Evolutionary conservation across 495 filamentous ascomycete genomes (phyloP).

Genomic region (Trypethelium eluteriae): DNA sequence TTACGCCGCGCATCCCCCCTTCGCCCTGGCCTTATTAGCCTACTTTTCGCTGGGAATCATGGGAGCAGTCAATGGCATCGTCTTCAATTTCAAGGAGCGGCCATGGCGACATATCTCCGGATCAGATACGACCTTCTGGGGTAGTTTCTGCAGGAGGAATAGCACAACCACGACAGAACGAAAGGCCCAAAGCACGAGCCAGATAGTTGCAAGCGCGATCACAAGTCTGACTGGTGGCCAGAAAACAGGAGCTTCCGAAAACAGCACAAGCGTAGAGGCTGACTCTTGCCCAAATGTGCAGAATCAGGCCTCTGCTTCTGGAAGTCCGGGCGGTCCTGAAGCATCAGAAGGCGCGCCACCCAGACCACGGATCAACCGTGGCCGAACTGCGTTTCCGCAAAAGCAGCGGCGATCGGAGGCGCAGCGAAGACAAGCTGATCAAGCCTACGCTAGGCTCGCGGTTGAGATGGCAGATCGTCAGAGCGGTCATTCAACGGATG

Average conservation of each 20-base stretch:
- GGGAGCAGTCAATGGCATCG: slow-evolving; percentile 56
- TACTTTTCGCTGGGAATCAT: slow-evolving; percentile 52
- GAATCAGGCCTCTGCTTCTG: background rate
- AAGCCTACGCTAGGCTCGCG: background rate
- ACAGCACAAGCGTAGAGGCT: background rate
- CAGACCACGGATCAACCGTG: background rate
- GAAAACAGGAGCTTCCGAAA: background rate
- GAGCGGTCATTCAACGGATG: background rate
- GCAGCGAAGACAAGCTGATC: background rate
- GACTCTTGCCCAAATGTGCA: background rate
- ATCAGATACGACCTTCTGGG: slow-evolving; percentile 38
- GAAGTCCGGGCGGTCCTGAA: background rate
- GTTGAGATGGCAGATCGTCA: slow-evolving; percentile 1
- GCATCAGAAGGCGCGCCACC: background rate
- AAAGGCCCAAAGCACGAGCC: background rate
- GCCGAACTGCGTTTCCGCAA: background rate
- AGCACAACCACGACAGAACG: background rate
- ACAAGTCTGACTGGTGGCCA: background rate
- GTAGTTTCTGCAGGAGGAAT: slow-evolving; percentile 38
- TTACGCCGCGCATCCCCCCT: slow-evolving; percentile 44
- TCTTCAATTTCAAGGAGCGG: slow-evolving; percentile 59
- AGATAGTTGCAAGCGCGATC: background rate
- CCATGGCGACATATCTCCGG: slow-evolving; percentile 58
- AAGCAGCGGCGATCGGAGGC: background rate
- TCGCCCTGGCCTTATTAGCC: slow-evolving; percentile 47